Percentiles rank a stretch among this genome's conserved stretches.
Evolutionary conservation across 345 rosid genomes (phyloP).

Genomic region (Diplotaxis tenuifolia): DNA sequence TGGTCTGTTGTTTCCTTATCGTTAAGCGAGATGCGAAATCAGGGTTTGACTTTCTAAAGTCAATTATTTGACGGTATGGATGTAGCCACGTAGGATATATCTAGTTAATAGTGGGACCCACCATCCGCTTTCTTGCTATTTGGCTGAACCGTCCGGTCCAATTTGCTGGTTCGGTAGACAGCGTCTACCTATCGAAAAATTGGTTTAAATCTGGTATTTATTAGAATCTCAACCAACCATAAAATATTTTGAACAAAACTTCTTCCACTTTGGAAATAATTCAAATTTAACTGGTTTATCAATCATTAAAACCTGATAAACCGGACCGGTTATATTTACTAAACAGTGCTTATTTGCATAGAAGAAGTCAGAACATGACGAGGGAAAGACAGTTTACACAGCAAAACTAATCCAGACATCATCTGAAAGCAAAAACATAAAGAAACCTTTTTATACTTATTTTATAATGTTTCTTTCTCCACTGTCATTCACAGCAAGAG

Average conservation of each 20-base stretch:
- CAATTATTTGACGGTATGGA: constrained; percentile 9
- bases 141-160: not conserved
- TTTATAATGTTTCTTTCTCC: not conserved
- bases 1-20: constrained; percentile 30
- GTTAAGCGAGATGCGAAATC: constrained; percentile 7
- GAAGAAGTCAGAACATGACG: not conserved
- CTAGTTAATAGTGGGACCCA: constrained; percentile 28
- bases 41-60: not conserved
- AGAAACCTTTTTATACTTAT: not conserved
- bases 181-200: not conserved
- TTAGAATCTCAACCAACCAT: not conserved
- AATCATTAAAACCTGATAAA: not conserved
- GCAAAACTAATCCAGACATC: not conserved
- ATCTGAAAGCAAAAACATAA: not conserved
- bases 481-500: constrained; percentile 1
- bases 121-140: not conserved
- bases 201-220: not conserved
- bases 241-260: not conserved
- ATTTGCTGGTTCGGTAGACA: not conserved
- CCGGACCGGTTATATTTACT: not conserved
- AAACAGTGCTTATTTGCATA: no score
- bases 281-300: not conserved
- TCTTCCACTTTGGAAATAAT: not conserved
- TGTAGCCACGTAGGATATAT: constrained; percentile 13
- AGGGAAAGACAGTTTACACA: not conserved